Evolutionary conservation across 805 yeast species (phyloP), one percentile per base, ranked within the genome.

Genomic region (Huiozyma naganishii): DNA sequence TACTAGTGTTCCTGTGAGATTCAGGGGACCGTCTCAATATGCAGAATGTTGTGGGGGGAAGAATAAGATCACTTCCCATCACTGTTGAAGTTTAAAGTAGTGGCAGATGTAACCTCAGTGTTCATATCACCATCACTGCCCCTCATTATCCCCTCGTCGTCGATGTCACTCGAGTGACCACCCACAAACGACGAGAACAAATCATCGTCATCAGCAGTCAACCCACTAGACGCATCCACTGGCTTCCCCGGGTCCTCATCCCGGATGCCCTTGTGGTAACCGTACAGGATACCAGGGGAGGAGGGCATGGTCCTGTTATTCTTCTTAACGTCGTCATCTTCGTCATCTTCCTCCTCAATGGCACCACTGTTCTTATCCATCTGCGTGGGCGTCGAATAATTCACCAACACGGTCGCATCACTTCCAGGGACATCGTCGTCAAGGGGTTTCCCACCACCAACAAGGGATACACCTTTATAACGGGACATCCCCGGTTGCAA

Each of bases 281-380:
- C 53, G 40, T 54, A 59, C 55, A 57, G 55, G 38, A 55, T 55
- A 11, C 55, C 52, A 6, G 65, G 66, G 7, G 64, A 59, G 1
- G 65, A 59, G 10, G 65, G 64, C 48, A 62, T 54, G 6, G 53
- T 49, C 27, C 55, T 50, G 36, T 55, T 55, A 33, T 54, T 53
- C 34, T 59, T 58, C 13, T 48, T 44, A 4, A 47, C 51, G 13
- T 52, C 54, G 3, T 53, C 60, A 35, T 55, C 56, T n/a, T 43
- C 50, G 7, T 51, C 53, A 6, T 45, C 47, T 6, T 47, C 48
- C 6, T 43, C 45, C 8, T 30, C 33, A 44, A 47, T 6, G 41
- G 40, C 6, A 27, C 45, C n/a, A 45, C 49, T 35, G 3, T 29
- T 40, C 32, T 39, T 41, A 27, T 17, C 30, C 23, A 36, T 27